Percentiles rank a stretch among this genome's conserved stretches.
Evolutionary conservation across 148 eudicot species (phyloP).

Genomic region (Vaccinium myrtillus): DNA sequence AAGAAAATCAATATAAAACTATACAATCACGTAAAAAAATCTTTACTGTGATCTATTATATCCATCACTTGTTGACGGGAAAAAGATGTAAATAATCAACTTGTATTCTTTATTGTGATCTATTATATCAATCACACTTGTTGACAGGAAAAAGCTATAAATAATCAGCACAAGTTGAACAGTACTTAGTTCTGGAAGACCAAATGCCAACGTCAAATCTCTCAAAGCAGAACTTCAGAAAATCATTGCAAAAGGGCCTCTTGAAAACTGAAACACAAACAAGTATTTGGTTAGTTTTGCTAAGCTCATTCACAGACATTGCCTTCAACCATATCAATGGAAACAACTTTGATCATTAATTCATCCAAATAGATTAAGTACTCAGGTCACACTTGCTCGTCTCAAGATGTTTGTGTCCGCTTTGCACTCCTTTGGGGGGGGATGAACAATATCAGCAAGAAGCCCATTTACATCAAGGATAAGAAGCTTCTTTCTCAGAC

Average conservation of each 20-base stretch:
- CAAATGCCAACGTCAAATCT: conserved; percentile 82
- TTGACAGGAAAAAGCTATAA: not conserved
- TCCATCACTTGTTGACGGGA: not conserved
- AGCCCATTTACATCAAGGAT: conserved; percentile 92
- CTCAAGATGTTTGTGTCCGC: conserved; percentile 58
- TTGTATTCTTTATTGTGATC: not conserved
- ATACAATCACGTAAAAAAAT: not conserved
- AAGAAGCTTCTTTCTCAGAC: conserved; percentile 67
- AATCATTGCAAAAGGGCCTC: conserved; percentile 75
- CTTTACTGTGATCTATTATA: not conserved
- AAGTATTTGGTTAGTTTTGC: conserved; percentile 15
- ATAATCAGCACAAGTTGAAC: conserved; percentile 14
- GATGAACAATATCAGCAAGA: conserved; percentile 74
- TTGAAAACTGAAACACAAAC: conserved; percentile 62
- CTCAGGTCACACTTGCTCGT: conserved; percentile 60
- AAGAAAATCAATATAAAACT: not conserved
- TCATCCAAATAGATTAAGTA: conserved; percentile 1
- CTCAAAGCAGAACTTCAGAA: conserved; percentile 83
- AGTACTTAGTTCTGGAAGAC: conserved; percentile 89
- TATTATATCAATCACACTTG: not conserved
- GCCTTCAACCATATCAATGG: not conserved
- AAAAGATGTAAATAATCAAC: not conserved
- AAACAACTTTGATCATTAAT: not conserved
- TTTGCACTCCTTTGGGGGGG: conserved; percentile 58
- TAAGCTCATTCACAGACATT: not conserved